A percentile compares a stretch with the other conserved stretches of the same genome.
These are phyloP conservation scores for Ilex paraguariensis DNA, from an alignment of 305 asterid species.

Conservation along the genomic window DNA sequence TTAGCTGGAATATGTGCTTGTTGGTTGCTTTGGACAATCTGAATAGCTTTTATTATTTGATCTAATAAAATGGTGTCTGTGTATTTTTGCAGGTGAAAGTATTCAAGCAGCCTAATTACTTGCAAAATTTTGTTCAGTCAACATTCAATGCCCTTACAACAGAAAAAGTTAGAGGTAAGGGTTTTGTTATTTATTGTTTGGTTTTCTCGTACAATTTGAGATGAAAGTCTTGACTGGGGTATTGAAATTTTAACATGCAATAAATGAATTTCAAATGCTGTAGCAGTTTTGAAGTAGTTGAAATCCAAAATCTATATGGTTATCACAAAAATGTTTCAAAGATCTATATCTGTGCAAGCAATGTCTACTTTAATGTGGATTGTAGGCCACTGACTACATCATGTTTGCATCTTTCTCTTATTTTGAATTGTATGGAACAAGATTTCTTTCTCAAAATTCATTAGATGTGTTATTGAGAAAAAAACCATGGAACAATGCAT, in stretches of 20 bases:
- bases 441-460: too few species aligned
- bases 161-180: constrained; percentile 69
- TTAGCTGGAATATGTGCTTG: background rate
- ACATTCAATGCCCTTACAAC: constrained; percentile 87
- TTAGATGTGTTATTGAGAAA: too few species aligned
- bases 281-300: background rate
- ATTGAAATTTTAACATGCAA: background rate
- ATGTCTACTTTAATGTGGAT: too few species aligned
- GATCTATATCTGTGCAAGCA: too few species aligned
- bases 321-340: too few species aligned
- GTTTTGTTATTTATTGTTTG: background rate
- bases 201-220: background rate
- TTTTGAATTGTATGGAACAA: too few species aligned
- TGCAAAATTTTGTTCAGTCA: constrained; percentile 86
- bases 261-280: background rate
- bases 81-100: constrained; percentile 72
- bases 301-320: too few species aligned
- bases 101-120: constrained; percentile 77
- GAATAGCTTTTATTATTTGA: constrained; percentile 9
- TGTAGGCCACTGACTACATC: too few species aligned
- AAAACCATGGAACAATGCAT: too few species aligned
- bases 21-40: background rate
- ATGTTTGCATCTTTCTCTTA: too few species aligned
- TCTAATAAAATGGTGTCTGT: constrained; percentile 12
- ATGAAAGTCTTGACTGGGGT: background rate